Conservation (phyloP, 768 basidiomycete species). For the Cubamyces lactineus region DNA sequence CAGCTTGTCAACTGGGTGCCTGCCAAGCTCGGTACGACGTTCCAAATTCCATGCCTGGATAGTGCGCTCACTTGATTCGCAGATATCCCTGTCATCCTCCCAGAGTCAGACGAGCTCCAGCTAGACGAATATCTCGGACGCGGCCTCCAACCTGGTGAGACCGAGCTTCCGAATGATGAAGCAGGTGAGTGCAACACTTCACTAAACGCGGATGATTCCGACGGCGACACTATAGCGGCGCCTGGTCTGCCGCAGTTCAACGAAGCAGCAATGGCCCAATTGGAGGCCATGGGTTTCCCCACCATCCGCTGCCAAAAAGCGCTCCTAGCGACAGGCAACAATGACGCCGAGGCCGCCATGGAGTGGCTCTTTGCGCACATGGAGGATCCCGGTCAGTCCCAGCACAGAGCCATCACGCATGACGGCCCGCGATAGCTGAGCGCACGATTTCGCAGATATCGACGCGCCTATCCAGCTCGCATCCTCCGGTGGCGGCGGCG, state of each 20-base stretch:
- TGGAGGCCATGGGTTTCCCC: constrained; percentile 94
- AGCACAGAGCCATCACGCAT: not conserved
- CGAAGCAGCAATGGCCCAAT: constrained; percentile 67
- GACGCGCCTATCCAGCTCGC: constrained; percentile 67
- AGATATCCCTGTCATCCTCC: constrained; percentile 88
- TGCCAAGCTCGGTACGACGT: constrained; percentile 76
- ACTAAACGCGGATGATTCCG: no score
- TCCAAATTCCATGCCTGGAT: not conserved
- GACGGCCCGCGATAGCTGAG: not conserved
- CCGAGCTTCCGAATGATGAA: constrained; percentile 62
- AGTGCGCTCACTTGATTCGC: not conserved
- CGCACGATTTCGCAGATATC: constrained; percentile 61
- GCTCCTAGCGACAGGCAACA: constrained; percentile 82
- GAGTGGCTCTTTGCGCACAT: constrained; percentile 95
- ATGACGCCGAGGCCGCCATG: constrained; percentile 82
- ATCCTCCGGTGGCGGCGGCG: constrained; percentile 32
- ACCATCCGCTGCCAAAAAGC: constrained; percentile 86
- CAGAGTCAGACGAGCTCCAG: constrained; percentile 55
- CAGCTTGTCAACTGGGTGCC: constrained; percentile 97
- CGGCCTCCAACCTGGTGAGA: constrained; percentile 63
- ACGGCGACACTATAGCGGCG: constrained; percentile 26
- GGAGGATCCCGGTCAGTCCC: constrained; percentile 81
- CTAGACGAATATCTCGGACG: constrained; percentile 69
- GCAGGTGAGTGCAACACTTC: no score
- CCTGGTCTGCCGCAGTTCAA: constrained; percentile 68